These are phyloP conservation scores for Colletotrichum coccodes DNA, from an alignment of 2,329 filamentous ascomycete genomes.

Conservation along the genomic window DNA sequence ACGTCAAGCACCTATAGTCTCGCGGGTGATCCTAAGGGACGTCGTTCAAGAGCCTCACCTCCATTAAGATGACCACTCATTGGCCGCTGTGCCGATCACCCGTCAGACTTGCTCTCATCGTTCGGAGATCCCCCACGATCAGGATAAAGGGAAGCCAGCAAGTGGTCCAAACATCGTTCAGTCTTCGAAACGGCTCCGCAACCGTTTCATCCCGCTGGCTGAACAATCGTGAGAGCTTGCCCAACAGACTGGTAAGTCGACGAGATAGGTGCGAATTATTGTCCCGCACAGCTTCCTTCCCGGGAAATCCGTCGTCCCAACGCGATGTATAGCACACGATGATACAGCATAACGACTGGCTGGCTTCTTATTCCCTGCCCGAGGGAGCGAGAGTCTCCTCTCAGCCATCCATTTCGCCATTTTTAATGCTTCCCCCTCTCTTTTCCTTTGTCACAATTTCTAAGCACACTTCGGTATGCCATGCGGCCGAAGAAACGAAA, in stretches of 20 bases:
- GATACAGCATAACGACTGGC: not conserved
- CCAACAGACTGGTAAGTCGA: not conserved
- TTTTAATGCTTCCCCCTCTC: not conserved
- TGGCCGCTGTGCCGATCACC: constrained; percentile 13
- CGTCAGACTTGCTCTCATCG: not conserved
- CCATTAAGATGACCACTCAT: not conserved
- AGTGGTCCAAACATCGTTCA: not conserved
- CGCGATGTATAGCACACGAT: not conserved
- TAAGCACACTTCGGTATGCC: constrained; percentile 24
- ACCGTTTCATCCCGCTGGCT: constrained; percentile 24
- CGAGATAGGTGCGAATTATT: not conserved
- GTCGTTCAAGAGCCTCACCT: not conserved
- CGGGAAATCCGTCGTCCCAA: constrained; percentile 2
- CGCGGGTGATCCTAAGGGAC: not conserved
- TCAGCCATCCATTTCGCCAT: not conserved
- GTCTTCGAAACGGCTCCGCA: constrained; percentile 20
- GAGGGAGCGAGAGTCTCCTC: not conserved
- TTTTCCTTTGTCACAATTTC: not conserved
- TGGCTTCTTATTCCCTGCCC: not conserved
- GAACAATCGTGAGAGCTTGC: not conserved
- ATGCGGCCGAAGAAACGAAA: constrained; percentile 32
- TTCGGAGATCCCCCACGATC: constrained; percentile 12
- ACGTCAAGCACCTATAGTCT: not conserved
- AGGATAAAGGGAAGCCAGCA: not conserved
- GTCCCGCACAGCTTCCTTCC: not conserved